Percentiles rank a stretch among this genome's conserved stretches.
Conservation (phyloP, 805 yeast species). For the Groenewaldozyma tartarivorans region DNA sequence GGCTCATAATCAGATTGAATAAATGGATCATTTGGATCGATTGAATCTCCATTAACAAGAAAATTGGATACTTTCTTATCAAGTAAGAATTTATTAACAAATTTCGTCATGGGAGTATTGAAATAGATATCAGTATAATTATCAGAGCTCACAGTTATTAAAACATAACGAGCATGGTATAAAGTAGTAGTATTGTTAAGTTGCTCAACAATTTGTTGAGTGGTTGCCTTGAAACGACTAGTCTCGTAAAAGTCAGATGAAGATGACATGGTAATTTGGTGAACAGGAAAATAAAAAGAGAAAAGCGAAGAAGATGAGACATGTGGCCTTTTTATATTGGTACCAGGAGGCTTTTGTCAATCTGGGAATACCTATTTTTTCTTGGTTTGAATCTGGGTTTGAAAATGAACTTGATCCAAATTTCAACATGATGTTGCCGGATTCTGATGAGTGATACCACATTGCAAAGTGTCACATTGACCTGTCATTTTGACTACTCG, state of each 20-base stretch:
- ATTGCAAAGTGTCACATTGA: too few relatives aligned
- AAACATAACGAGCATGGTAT: constrained; percentile 1
- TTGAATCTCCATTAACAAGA: background rate
- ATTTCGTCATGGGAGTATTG: constrained; percentile 5
- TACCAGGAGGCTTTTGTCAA: too few relatives aligned
- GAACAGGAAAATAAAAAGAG: too few relatives aligned
- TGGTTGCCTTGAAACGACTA: background rate
- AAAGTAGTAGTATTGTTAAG: background rate
- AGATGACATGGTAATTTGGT: background rate
- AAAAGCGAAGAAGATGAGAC: too few relatives aligned
- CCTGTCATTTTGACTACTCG: too few relatives aligned
- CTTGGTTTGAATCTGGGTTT: too few relatives aligned
- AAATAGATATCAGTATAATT: constrained; percentile 5
- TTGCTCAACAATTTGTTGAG: constrained; percentile 1
- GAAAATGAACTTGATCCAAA: too few relatives aligned
- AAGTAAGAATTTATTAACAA: constrained; percentile 7
- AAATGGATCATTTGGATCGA: background rate
- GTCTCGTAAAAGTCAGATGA: background rate
- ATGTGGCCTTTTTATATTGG: too few relatives aligned
- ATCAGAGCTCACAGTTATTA: constrained; percentile 4
- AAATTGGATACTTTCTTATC: constrained; percentile 3
- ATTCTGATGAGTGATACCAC: too few relatives aligned
- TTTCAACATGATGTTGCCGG: too few relatives aligned
- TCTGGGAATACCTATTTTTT: too few relatives aligned
- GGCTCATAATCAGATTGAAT: background rate